Base-by-base conservation (phyloP, 352 stramenopile species). In the Phytophthora constricta region DNA sequence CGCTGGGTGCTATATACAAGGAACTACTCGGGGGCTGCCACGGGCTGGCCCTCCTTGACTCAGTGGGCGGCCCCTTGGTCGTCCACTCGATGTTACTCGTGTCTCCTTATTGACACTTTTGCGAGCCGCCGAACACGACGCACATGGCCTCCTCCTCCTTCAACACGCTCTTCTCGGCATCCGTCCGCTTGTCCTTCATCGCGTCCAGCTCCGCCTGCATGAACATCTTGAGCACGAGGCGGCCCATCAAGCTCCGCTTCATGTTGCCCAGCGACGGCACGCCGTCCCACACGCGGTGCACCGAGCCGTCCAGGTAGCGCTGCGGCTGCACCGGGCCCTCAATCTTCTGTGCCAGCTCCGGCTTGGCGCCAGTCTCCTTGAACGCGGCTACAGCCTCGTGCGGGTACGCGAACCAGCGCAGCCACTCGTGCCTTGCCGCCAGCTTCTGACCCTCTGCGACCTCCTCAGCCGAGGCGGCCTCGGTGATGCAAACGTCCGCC, bases 341-440 rank as follows among this genome's bases (percentile, higher is more conserved):
- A 26, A 79, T 72, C 34, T 62, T 70, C n/a, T 63, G 58, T 5
- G 58, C 62, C 4, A 76, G 65, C 10, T 20, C 14, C 13, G 68
- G 58, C 22, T 77, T 77, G 42, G 69, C 25, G 17, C 62, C 47
- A 20, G 39, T 58, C 10, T 62, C 42, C 37, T 72, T 77, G 41
- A 67, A 75, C 1, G 46, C 50, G 11, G 50, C 55, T 14, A 79
- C 68, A 11, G 70, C 73, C 26, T 81, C 70, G 22, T 70, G 51
- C 56, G 73, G 62, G 39, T 81, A 81, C 42, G 68, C 62, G 58
- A 81, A 81, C 73, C 73, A 81, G 28, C 73, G 73, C 41, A 81
- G 49, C 27, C 42, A 61, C 28, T 81, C 73, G 66, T 79, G 65
- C 5, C 42, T 62, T 2, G 46, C 13, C 5, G 54, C 26, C 19